phyloP scores from a whole-genome alignment of 2,329 filamentous ascomycete genomes.

The Hymenotorrendiella dingleyae region DNA sequence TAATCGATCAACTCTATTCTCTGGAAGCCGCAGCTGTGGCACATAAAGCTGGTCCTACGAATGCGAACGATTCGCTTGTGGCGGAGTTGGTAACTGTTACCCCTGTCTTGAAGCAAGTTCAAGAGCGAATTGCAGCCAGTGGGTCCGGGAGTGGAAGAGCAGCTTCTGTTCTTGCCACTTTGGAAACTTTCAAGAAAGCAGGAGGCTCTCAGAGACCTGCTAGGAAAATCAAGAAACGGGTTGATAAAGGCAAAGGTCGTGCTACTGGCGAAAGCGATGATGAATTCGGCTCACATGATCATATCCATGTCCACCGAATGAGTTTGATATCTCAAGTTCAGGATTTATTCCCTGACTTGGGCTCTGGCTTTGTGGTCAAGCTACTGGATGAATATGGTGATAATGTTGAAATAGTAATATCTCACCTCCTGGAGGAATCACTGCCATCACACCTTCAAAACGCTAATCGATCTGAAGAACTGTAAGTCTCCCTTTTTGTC shows the following conservation, averaged over 20 bases:
- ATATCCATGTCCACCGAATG: constrained; percentile 67
- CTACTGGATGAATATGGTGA: constrained; percentile 75
- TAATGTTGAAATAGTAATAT: constrained; percentile 71
- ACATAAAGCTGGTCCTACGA: constrained; percentile 50
- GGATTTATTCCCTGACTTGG: constrained; percentile 84
- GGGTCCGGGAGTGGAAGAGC: constrained; percentile 48
- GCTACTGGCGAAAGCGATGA: constrained; percentile 32
- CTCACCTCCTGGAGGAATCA: constrained; percentile 73
- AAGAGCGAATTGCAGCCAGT: constrained; percentile 45
- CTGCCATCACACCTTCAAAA: constrained; percentile 62
- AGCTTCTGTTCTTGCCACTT: constrained; percentile 52
- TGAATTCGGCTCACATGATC: constrained; percentile 25
- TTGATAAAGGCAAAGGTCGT: constrained; percentile 61
- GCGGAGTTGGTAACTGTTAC: constrained; percentile 77
- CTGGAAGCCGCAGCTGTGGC: constrained; percentile 67
- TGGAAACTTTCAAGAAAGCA: constrained; percentile 55
- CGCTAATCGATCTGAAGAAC: constrained; percentile 57
- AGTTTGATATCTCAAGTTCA: constrained; percentile 86
- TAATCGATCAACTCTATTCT: constrained; percentile 79
- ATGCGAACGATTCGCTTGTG: constrained; percentile 65
- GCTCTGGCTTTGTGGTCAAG: constrained; percentile 72
- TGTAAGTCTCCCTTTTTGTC: constrained; percentile 18
- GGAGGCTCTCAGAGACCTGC: constrained; percentile 47
- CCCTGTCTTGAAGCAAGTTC: constrained; percentile 61
- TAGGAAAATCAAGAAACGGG: constrained; percentile 45